Percentiles rank a stretch among this genome's conserved stretches.
Evolutionary conservation across 805 yeast genomes (phyloP).

Genomic region (Yamadazyma laniorum): DNA sequence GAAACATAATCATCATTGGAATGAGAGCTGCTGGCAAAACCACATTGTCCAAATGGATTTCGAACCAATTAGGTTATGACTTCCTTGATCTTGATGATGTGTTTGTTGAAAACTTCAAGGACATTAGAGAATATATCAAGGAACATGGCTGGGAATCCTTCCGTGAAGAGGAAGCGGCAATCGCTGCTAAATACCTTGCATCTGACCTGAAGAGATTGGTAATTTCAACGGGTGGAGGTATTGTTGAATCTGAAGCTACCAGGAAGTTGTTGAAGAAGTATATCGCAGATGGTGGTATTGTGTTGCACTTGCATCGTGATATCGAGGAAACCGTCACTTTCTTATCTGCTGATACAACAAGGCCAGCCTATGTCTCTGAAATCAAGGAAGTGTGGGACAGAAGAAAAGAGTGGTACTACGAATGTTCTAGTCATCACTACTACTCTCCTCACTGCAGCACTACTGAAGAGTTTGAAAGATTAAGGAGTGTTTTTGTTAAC

Average conservation of each 20-base stretch:
- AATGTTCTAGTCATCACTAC: slow-evolving; percentile 75
- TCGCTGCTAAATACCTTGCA: slow-evolving; percentile 51
- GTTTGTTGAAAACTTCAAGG: slow-evolving; percentile 56
- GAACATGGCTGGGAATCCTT: slow-evolving; percentile 84
- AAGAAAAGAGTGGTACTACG: slow-evolving; percentile 75
- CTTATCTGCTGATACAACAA: slow-evolving; percentile 70
- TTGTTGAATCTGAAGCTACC: slow-evolving; percentile 75
- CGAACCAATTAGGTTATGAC: slow-evolving; percentile 62
- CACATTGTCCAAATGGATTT: slow-evolving; percentile 77
- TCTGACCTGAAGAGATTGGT: slow-evolving; percentile 52
- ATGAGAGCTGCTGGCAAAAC: slow-evolving; percentile 99
- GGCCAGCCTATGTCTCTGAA: slow-evolving; percentile 87
- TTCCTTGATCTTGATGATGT: slow-evolving; percentile 75
- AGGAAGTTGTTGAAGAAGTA: slow-evolving; percentile 61
- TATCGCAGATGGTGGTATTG: slow-evolving; percentile 63
- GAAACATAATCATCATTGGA: slow-evolving; percentile 79
- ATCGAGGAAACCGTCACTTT: slow-evolving; percentile 75
- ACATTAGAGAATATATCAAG: slow-evolving; percentile 61
- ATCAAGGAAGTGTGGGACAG: slow-evolving; percentile 79
- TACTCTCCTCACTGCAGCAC: slow-evolving; percentile 70
- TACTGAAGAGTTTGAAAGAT: slow-evolving; percentile 50
- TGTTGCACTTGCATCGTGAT: slow-evolving; percentile 87
- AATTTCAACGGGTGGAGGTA: slow-evolving; percentile 95
- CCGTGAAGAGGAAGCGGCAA: slow-evolving; percentile 61
- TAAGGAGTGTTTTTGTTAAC: slow-evolving; percentile 57